These are phyloP conservation scores for Boletus coccyginus DNA, from an alignment of 768 basidiomycete genomes.

Conservation along the genomic window DNA sequence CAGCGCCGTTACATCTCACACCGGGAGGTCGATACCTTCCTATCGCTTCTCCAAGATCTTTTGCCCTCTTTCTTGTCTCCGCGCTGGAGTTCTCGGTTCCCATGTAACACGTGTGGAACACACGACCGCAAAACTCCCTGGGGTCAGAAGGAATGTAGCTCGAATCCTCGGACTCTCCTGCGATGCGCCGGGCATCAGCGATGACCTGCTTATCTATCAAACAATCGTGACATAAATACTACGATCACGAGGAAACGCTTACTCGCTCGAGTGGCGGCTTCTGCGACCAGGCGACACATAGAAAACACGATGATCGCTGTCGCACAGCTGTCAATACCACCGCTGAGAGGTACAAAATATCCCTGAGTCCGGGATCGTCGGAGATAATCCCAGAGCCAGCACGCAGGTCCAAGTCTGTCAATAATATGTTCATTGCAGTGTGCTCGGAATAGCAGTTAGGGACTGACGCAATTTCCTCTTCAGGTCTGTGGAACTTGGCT, in stretches of 20 bases:
- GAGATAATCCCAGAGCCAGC: slow-evolving; percentile 99
- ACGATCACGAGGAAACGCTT: slow-evolving; percentile 15
- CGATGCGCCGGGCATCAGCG: slow-evolving; percentile 84
- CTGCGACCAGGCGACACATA: slow-evolving; percentile 90
- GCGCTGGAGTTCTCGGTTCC: slow-evolving; percentile 92
- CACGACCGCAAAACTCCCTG: slow-evolving; percentile 76
- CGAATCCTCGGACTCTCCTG: slow-evolving; percentile 79
- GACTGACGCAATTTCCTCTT: slow-evolving; percentile 96
- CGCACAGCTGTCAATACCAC: slow-evolving; percentile 97
- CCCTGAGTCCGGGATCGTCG: slow-evolving; percentile 91
- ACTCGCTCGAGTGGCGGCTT: slow-evolving; percentile 76
- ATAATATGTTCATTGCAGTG: neutral
- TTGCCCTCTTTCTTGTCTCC: slow-evolving; percentile 85
- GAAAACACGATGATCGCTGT: slow-evolving; percentile 95
- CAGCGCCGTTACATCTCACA: neutral
- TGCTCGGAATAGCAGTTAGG: neutral
- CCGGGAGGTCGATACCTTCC: slow-evolving; percentile 59
- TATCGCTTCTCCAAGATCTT: slow-evolving; percentile 81
- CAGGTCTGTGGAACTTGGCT: slow-evolving; percentile 71
- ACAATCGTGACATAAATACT: neutral
- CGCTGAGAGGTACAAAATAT: slow-evolving; percentile 93
- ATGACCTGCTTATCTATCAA: slow-evolving; percentile 78
- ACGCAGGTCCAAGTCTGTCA: slow-evolving; percentile 87
- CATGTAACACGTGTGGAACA: slow-evolving; percentile 99
- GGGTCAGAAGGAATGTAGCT: slow-evolving; percentile 84